Base-by-base conservation (phyloP, 2,329 filamentous ascomycete species). In the Aspergillus candidus region DNA sequence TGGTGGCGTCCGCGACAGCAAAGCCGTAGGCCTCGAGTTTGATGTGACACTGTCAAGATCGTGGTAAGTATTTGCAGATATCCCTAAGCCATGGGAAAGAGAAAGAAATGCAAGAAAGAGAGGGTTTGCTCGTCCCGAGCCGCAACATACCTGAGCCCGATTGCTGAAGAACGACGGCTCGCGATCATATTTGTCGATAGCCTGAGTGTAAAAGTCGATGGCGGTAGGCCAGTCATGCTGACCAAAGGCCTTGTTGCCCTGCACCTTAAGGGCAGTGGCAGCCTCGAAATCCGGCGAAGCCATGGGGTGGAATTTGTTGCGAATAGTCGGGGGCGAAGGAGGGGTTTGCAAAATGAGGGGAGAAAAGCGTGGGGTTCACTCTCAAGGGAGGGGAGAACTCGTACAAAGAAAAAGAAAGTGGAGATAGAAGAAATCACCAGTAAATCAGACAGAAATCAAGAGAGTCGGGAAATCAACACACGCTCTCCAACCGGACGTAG, bases 11-110 rank as follows among this genome's bases (percentile, higher is more conserved):
- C 41, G 83, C 77, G 57, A 97, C 85, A 17, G 93, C 90, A 71
- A 91, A 94, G 32, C 93, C 93, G 64, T 90, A 97, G 14, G 91
- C 82, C 69, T 98, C 93, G 32, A 91, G 83, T 72, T 96, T 97
- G 68, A 98, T 91, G 66, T 98, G 22, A 7, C 22, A 27, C 22
- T 27, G 7, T 10, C 6, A 3, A 27, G 22, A 27, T 8, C 8
- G 8, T 27, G 22, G 22, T 27, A 6, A 27, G 22, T 27, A 27
- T 27, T 18, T 18, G 18, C 18, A 18, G 6, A 18, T 18, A 18
- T 5, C 3, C 18, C 6, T 10, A 10, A 27, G 22, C 22, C 22
- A 27, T 7, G 2, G 22, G 3, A 27, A 27, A 27, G 22, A 3
- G 22, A 8, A 27, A 27, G 7, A 27, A 27, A 27, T 3, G 22